Percentiles rank a stretch among this genome's conserved stretches.
Evolutionary conservation across 1,284 basidiomycete genomes (phyloP).

Genomic region (Ceratorhiza oryzae-sativae): DNA sequence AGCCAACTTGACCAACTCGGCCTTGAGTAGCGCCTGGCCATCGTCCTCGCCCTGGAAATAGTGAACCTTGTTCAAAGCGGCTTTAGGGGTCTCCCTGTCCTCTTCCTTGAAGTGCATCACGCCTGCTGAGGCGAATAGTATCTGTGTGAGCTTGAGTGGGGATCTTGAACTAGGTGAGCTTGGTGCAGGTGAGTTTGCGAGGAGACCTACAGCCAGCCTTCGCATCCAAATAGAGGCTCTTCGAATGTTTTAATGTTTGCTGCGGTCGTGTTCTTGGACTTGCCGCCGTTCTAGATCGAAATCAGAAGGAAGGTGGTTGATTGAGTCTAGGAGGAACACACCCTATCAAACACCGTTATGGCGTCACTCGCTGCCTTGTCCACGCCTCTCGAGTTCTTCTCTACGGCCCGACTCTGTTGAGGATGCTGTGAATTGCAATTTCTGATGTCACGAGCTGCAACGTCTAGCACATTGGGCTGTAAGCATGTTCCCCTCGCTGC

Average conservation of each 20-base stretch:
- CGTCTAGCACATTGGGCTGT: not conserved
- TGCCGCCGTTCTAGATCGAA: not conserved
- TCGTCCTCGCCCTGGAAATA: conserved; percentile 17
- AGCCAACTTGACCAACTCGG: not conserved
- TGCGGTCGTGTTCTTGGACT: not conserved
- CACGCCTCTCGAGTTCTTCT: not conserved
- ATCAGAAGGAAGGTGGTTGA: too few relatives aligned
- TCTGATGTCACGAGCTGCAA: not conserved
- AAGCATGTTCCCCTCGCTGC: not conserved
- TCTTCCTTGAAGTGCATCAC: not conserved
- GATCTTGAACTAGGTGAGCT: not conserved
- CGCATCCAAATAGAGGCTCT: conserved; percentile 18
- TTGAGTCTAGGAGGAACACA: not conserved
- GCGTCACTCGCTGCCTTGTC: not conserved
- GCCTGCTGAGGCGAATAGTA: conserved; percentile 7
- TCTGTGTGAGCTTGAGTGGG: conserved; percentile 11
- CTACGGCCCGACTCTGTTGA: not conserved
- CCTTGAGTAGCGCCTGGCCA: not conserved
- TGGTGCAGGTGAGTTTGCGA: too few relatives aligned
- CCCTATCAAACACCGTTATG: conserved; percentile 13
- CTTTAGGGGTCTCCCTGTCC: not conserved
- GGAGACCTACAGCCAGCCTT: conserved; percentile 31
- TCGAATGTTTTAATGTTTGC: conserved; percentile 6
- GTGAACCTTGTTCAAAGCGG: not conserved
- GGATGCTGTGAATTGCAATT: conserved; percentile 13